Evolutionary conservation across 352 stramenopile genomes (phyloP), one percentile per base, ranked within the genome.

Genomic region (Pythium phragmiticola): DNA sequence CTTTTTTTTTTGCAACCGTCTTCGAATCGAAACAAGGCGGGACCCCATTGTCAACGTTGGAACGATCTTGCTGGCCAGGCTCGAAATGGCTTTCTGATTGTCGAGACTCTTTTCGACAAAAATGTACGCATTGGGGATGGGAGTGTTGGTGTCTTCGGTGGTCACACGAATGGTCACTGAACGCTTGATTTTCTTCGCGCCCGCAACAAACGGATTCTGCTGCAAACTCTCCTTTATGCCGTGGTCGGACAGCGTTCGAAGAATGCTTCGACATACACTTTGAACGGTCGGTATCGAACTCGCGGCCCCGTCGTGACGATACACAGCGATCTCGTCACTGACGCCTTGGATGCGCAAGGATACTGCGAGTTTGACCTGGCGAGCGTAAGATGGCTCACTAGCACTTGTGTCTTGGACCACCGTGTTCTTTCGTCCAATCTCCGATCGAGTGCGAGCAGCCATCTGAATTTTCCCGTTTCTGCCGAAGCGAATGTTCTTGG

Each of bases 161-260:
- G 87, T 68, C 16, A 89, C 71, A 5, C 72, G 67, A 52, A 88
- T 80, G 1, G 76, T 72, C 4, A 90, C 77, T 2, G 73, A 57
- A 1, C 79, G 68, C 51, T 87, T 88, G 30, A 67, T 28, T 28
- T 74, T 72, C 42, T 82, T 80, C 8, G 79, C 72, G 11, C 77
- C 67, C 4, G 72, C 55, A 12, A 73, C 68, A 28, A 88, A 88
- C 3, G 79, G 77, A 33, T 88, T 87, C 50, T 87, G 74, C 39
- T 90, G 78, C 7, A 90, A 57, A 34, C 81, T 87, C 60, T 90
- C 81, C 34, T 87, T 87, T 41, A 88, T 83, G 3, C 78, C 78
- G 46, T 86, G 63, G 9, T 84, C 70, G 19, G 74, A 46, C 14
- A 90, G 56, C 43, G 75, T 60, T 0, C 72, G 68, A n/a, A 90